Percentiles rank a stretch among this genome's conserved stretches.
Evolutionary conservation across 805 yeast genomes (phyloP).

Genomic region (Candida ovalis): DNA sequence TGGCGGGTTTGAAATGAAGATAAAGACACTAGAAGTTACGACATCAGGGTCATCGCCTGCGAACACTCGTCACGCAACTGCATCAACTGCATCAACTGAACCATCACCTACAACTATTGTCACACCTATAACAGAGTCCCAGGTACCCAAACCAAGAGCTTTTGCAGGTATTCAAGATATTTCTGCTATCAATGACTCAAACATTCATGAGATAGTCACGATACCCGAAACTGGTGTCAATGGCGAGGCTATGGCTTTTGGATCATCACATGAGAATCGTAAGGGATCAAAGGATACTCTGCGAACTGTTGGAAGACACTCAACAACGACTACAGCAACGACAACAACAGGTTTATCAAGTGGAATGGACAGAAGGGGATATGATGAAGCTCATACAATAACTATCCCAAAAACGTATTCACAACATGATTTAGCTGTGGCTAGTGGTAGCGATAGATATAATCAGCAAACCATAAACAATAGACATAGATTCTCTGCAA

Average conservation of each 20-base stretch:
- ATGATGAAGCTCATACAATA: conserved; percentile 25
- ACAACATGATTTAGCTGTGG: conserved; percentile 9
- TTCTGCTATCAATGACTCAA: neutral
- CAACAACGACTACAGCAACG: conserved; percentile 7
- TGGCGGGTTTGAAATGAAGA: conserved; percentile 13
- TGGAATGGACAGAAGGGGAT: conserved; percentile 24
- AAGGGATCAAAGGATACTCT: conserved; percentile 10
- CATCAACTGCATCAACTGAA: neutral
- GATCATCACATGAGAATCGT: neutral
- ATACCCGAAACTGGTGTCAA: neutral
- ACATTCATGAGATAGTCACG: neutral
- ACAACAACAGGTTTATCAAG: conserved; percentile 16
- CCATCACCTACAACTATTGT: neutral
- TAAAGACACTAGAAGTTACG: conserved; percentile 12
- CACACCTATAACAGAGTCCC: neutral
- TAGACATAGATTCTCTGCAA: conserved; percentile 18
- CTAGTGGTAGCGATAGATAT: conserved; percentile 20
- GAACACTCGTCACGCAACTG: neutral
- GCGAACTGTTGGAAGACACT: conserved; percentile 11
- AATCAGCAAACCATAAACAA: conserved; percentile 9
- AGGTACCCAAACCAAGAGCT: neutral
- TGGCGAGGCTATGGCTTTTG: neutral
- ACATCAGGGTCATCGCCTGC: neutral
- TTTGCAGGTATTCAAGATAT: neutral
- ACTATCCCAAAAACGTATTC: conserved; percentile 28